A percentile compares a stretch with the other conserved stretches of the same genome.
Conservation (phyloP, 2,329 filamentous ascomycete species). For the Ceratocystis diversiconidia region DNA sequence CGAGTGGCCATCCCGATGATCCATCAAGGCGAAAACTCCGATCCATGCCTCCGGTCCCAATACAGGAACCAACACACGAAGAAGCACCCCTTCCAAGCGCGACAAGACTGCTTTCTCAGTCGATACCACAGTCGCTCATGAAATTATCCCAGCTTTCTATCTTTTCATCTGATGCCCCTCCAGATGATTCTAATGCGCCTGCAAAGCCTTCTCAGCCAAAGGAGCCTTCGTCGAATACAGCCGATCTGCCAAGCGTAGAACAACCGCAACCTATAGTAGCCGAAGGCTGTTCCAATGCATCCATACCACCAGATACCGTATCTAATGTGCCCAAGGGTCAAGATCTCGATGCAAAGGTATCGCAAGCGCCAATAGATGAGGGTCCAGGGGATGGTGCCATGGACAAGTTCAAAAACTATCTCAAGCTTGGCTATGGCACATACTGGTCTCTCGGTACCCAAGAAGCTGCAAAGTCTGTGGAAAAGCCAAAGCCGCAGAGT, state of each 20-base stretch:
- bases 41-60: conserved; percentile 8
- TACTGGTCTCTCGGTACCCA: conserved; percentile 35
- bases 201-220: background rate
- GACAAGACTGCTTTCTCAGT: background rate
- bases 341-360: background rate
- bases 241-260: background rate
- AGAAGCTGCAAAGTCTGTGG: background rate
- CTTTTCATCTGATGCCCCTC: background rate
- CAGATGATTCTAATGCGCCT: background rate
- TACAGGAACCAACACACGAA: conserved; percentile 16
- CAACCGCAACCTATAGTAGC: background rate
- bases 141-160: background rate
- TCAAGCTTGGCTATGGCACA: conserved; percentile 55
- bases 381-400: conserved; percentile 29
- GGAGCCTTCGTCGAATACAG: background rate
- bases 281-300: background rate
- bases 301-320: background rate
- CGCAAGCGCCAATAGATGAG: background rate
- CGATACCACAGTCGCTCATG: background rate
- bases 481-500: conserved; percentile 8
- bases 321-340: background rate
- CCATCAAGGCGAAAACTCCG: conserved; percentile 14
- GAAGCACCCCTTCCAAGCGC: conserved; percentile 6
- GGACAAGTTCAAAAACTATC: conserved; percentile 46
- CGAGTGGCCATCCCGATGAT: background rate